Percentiles rank a stretch among this genome's conserved stretches.
Evolutionary conservation across 495 filamentous ascomycete species (phyloP).

Genomic region (Haplographium delicatum): DNA sequence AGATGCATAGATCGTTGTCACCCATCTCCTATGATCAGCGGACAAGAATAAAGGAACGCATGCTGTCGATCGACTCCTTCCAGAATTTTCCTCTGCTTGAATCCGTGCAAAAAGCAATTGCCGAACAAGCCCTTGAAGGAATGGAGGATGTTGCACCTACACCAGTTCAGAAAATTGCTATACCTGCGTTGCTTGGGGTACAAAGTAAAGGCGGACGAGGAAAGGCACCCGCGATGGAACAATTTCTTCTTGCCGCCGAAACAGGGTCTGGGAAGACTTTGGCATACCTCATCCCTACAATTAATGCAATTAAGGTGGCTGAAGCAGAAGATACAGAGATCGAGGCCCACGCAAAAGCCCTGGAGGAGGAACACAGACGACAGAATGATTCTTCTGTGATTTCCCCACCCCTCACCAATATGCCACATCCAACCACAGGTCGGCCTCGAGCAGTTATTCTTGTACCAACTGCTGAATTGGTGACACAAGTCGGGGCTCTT

Average conservation of each 20-base stretch:
- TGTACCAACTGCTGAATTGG: slow-evolving; percentile 90
- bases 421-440: slow-evolving; percentile 63
- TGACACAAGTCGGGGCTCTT: slow-evolving; percentile 75
- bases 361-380: slow-evolving; percentile 41
- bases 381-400: slow-evolving; percentile 10
- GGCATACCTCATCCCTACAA: slow-evolving; percentile 75
- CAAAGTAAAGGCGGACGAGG: slow-evolving; percentile 7
- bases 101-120: slow-evolving; percentile 66
- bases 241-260: slow-evolving; percentile 89
- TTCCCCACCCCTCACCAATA: slow-evolving; percentile 48
- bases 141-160: slow-evolving; percentile 72
- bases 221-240: slow-evolving; percentile 47
- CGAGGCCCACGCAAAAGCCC: slow-evolving; percentile 43
- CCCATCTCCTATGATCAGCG: slow-evolving; percentile 70
- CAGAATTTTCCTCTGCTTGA: slow-evolving; percentile 72
- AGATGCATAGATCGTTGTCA: slow-evolving; percentile 81
- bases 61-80: slow-evolving; percentile 69
- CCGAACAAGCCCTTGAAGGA: slow-evolving; percentile 62
- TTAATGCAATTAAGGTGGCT: slow-evolving; percentile 76
- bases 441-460: slow-evolving; percentile 81
- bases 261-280: slow-evolving; percentile 96
- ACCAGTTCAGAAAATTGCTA: slow-evolving; percentile 80
- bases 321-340: slow-evolving; percentile 59
- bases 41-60: slow-evolving; percentile 58
- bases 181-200: slow-evolving; percentile 65